Conservation (phyloP, 2,329 filamentous ascomycete species). For the Aspergillus phoenicis region DNA sequence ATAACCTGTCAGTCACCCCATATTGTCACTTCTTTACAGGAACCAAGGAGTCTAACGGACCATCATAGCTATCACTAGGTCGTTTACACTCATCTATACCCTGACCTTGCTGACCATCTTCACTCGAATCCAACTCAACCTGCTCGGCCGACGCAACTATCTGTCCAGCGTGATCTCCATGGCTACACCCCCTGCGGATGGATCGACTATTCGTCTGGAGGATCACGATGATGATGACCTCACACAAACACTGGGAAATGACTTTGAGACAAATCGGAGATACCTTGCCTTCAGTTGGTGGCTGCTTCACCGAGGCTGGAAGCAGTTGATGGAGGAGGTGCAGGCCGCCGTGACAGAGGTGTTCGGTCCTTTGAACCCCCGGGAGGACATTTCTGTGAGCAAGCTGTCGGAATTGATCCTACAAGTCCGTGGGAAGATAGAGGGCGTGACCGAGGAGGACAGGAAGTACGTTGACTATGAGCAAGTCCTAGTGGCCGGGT, state of each 20-base stretch:
- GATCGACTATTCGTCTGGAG: constrained; percentile 80
- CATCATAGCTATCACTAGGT: constrained; percentile 75
- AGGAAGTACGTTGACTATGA: constrained; percentile 50
- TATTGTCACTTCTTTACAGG: neutral
- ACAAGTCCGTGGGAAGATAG: constrained; percentile 80
- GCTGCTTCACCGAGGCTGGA: constrained; percentile 89
- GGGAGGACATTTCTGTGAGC: constrained; percentile 82
- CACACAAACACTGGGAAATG: constrained; percentile 82
- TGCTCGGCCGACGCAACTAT: constrained; percentile 92
- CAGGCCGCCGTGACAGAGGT: constrained; percentile 83
- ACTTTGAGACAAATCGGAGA: constrained; percentile 93
- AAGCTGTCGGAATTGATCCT: constrained; percentile 78
- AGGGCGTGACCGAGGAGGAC: constrained; percentile 70
- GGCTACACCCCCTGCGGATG: constrained; percentile 71
- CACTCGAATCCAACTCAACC: constrained; percentile 93
- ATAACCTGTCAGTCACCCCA: constrained; percentile 72
- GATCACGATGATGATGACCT: constrained; percentile 93
- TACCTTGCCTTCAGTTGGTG: constrained; percentile 99
- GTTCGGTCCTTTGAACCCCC: constrained; percentile 84
- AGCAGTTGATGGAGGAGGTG: constrained; percentile 77
- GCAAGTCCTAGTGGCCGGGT: neutral
- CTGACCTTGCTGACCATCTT: constrained; percentile 86
- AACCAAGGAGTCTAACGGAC: constrained; percentile 15
- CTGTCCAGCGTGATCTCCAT: constrained; percentile 92
- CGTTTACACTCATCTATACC: constrained; percentile 90